phyloP scores from a whole-genome alignment of 441 rosid species.

The Melastoma candidum region DNA sequence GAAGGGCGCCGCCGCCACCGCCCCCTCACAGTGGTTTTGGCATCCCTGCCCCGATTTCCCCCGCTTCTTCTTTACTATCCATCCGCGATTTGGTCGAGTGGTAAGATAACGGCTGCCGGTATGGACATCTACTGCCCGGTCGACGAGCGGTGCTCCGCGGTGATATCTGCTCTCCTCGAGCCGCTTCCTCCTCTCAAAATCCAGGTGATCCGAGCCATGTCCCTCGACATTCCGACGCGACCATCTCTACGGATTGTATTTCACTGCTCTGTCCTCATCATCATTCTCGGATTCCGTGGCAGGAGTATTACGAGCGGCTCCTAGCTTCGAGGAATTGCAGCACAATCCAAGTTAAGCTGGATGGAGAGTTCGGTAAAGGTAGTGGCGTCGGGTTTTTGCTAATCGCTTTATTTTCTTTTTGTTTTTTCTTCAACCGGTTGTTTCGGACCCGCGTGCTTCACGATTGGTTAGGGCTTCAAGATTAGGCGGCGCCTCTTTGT shows the following conservation, averaged over 20 bases:
- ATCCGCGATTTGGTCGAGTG: background rate
- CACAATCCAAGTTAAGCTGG: slow-evolving; percentile 43
- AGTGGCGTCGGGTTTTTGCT: background rate
- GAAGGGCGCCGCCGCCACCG: no score
- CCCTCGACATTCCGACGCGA: background rate
- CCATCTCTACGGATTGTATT: background rate
- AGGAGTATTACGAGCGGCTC: slow-evolving; percentile 74
- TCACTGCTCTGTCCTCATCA: background rate
- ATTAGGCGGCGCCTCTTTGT: no score
- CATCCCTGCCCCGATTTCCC: no score
- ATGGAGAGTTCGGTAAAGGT: slow-evolving; percentile 56
- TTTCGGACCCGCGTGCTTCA: background rate
- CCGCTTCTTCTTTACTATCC: no score
- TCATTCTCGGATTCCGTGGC: slow-evolving; percentile 1
- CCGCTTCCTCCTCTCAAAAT: slow-evolving; percentile 43
- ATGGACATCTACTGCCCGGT: slow-evolving; percentile 38
- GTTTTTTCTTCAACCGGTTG: background rate
- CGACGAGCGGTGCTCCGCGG: slow-evolving; percentile 32
- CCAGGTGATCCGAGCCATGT: slow-evolving; percentile 30
- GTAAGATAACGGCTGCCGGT: slow-evolving; percentile 9
- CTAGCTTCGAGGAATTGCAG: slow-evolving; percentile 31
- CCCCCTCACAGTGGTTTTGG: no score
- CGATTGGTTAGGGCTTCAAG: background rate
- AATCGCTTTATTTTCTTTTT: background rate
- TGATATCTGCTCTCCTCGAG: slow-evolving; percentile 54